Conservation (phyloP, 805 yeast species). For the Starmera amethionina region DNA sequence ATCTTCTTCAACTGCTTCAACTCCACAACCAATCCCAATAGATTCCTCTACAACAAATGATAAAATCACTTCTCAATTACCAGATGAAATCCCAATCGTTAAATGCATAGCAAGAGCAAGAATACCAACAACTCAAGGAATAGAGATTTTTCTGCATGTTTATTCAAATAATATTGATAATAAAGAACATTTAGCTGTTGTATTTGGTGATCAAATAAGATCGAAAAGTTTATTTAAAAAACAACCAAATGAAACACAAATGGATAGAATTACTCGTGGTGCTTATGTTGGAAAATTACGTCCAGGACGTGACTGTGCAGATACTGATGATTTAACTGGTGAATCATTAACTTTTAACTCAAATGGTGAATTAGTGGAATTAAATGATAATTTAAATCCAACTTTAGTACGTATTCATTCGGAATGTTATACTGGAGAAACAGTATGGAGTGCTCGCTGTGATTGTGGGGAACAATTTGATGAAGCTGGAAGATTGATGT, state of each 20-base stretch:
- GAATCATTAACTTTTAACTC: conserved; percentile 31
- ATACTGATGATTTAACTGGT: conserved; percentile 37
- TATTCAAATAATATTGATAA: conserved; percentile 79
- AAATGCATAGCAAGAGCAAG: conserved; percentile 90
- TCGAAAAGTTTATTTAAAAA: conserved; percentile 59
- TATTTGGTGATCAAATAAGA: conserved; percentile 86
- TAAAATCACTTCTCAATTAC: conserved; percentile 31
- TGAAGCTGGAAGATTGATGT: conserved; percentile 94
- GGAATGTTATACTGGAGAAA: conserved; percentile 98
- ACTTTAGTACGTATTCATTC: conserved; percentile 85
- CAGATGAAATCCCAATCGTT: conserved; percentile 59
- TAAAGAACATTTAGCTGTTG: conserved; percentile 95
- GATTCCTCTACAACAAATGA: conserved; percentile 2
- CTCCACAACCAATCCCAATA: conserved; percentile 19
- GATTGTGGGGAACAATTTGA: conserved; percentile 99
- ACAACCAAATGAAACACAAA: conserved; percentile 68
- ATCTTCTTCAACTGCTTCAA: conserved; percentile 13
- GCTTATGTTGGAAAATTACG: conserved; percentile 86
- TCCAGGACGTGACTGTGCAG: conserved; percentile 78
- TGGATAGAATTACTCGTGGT: conserved; percentile 96
- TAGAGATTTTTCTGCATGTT: conserved; percentile 85
- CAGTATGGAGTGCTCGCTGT: conserved; percentile 98
- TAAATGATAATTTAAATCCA: conserved; percentile 23
- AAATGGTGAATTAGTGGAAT: conserved; percentile 25
- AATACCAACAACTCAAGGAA: conserved; percentile 92